Percentiles rank a stretch among this genome's conserved stretches.
Evolutionary conservation across 202 grass and related monocot genomes (phyloP).

Genomic region (Dendrocalamus latiflorus): DNA sequence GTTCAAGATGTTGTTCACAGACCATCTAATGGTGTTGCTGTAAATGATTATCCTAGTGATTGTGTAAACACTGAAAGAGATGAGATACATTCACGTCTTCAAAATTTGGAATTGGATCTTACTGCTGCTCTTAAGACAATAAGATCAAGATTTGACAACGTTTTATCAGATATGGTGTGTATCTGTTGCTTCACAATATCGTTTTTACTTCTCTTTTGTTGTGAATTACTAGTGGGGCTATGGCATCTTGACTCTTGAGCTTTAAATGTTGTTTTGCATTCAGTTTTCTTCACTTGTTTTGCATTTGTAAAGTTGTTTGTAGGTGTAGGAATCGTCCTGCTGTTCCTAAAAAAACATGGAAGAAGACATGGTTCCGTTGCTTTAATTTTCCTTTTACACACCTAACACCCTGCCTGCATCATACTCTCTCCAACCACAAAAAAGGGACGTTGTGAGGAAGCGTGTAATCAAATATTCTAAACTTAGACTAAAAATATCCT

Average conservation of each 20-base stretch:
- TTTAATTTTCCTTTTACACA: not conserved
- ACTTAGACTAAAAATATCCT: not conserved
- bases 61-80: constrained; percentile 41
- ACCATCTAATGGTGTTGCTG: constrained; percentile 28
- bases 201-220: constrained; percentile 14
- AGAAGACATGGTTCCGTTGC: not conserved
- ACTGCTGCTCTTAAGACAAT: constrained; percentile 51
- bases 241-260: not conserved
- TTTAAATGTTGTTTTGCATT: constrained; percentile 6
- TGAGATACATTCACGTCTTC: constrained; percentile 62
- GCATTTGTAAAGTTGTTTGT: not conserved
- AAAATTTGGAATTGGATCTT: constrained; percentile 75
- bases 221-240: not conserved
- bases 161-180: constrained; percentile 59
- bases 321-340: not conserved
- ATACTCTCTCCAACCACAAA: not conserved
- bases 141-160: constrained; percentile 61
- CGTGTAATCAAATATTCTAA: not conserved
- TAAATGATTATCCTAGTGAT: constrained; percentile 34
- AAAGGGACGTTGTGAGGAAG: not conserved
- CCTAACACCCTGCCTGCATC: not conserved
- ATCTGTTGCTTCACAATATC: constrained; percentile 7
- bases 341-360: not conserved
- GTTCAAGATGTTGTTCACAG: constrained; percentile 25
- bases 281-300: constrained; percentile 4